Evolutionary conservation across 257 asterid genomes (phyloP).

Genomic region (Rubia yunnanensis): DNA sequence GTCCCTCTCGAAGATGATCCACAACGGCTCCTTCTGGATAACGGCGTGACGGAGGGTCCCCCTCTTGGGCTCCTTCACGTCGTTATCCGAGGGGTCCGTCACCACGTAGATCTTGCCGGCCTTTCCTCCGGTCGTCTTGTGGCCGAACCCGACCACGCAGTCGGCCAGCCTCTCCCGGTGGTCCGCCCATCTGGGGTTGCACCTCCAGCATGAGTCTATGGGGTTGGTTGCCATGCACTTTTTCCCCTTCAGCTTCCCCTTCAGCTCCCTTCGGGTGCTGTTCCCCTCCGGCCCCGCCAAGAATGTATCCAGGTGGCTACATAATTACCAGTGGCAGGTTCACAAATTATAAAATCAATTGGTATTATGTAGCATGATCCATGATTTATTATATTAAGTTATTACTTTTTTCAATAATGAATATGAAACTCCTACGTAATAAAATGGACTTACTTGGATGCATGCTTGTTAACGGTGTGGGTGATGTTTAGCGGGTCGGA

Average conservation of each 20-base stretch:
- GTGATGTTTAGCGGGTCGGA: slow-evolving; percentile 46
- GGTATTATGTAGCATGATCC: no score
- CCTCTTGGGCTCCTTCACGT: slow-evolving; percentile 41
- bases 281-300: slow-evolving; percentile 2
- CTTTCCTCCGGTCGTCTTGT: slow-evolving; percentile 63
- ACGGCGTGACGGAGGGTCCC: slow-evolving; percentile 90
- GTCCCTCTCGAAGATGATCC: slow-evolving; percentile 53
- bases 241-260: slow-evolving; percentile 18
- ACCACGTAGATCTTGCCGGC: slow-evolving; percentile 47
- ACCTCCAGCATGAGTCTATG: slow-evolving; percentile 85
- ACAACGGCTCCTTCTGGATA: slow-evolving; percentile 59
- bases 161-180: slow-evolving; percentile 68
- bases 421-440: no score
- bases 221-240: slow-evolving; percentile 65
- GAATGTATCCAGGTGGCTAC: slow-evolving; percentile 28
- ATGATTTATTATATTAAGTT: no score
- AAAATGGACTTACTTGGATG: slow-evolving; percentile 25
- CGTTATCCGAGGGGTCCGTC: slow-evolving; percentile 43
- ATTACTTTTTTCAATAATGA: no score
- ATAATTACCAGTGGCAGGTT: background rate
- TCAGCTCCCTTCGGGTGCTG: slow-evolving; percentile 43
- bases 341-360: no score
- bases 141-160: slow-evolving; percentile 65
- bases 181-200: slow-evolving; percentile 53
- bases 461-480: slow-evolving; percentile 28